Evolutionary conservation across 1,284 basidiomycete genomes (phyloP), one percentile per base, ranked within the genome.

Genomic region (Rhodotorula sp.): DNA sequence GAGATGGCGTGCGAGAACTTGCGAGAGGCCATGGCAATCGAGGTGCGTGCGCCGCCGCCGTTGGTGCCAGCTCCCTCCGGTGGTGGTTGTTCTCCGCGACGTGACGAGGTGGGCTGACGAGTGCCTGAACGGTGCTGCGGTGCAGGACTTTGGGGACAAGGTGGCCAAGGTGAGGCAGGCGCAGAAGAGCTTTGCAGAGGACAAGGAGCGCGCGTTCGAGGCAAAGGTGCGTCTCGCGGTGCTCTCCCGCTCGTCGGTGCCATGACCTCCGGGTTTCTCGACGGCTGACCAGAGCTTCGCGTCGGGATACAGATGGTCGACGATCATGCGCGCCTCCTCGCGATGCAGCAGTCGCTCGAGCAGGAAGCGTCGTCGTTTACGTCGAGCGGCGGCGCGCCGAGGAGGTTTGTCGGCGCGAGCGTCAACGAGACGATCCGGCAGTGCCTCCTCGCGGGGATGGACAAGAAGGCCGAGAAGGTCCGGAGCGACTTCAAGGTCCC

Each of bases 171-270:
- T 95, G 66, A 90, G 90, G 78, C 86, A 88, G 3, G 93, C 94
- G 0, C 90, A 92, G 77, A 97, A 94, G 80, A 93, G 92, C 81
- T 94, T 97, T 80, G 89, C 88, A 0, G 95, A 99, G 80, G 94
- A 98, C 80, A 95, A 93, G 81, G 94, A 97, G 76, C 85, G 90
- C 7, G 79, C 82, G 0, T 95, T 97, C 78, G 96, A 99, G 81
- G 88, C 93, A 7, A 97, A 91, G 87, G 93, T 92, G 68, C 50
- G 81, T 21, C 9, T 12, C 25, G 48, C 25, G 34, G 0, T 21
- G 70, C 52, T 16, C 4, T 56, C 53, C 25, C 41, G 41, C 41
- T 4, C 44, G 17, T n/a, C n/a, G n/a, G n/a, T n/a, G n/a, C n/a
- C n/a, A n/a, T n/a, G n/a, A n/a, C n/a, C n/a, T n/a, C n/a, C n/a